Conservation (phyloP, 345 rosid genomes). For the Populus davidiana region DNA sequence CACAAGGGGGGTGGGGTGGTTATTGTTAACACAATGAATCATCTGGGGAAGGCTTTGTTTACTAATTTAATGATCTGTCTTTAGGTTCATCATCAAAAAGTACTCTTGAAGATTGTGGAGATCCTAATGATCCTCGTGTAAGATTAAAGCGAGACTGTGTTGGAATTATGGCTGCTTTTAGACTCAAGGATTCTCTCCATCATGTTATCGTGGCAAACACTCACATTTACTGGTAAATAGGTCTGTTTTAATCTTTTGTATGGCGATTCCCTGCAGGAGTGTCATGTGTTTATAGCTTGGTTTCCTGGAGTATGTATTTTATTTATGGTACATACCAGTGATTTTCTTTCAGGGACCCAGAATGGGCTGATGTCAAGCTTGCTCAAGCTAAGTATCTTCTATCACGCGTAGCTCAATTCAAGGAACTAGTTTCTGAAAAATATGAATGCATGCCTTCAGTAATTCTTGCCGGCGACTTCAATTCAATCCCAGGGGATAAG, state of each 20-base stretch:
- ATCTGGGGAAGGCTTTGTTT: neutral
- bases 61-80: conserved; percentile 8
- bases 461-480: conserved; percentile 86
- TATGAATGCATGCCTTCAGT: conserved; percentile 61
- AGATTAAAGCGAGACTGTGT: conserved; percentile 88
- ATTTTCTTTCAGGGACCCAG: conserved; percentile 71
- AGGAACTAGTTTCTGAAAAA: conserved; percentile 46
- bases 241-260: neutral
- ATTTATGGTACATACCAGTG: neutral
- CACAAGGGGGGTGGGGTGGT: neutral
- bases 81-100: conserved; percentile 34
- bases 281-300: conserved; percentile 1
- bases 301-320: neutral
- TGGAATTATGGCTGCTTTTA: conserved; percentile 88
- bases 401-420: conserved; percentile 62
- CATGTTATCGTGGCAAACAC: conserved; percentile 83
- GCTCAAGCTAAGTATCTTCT: conserved; percentile 88
- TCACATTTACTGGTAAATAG: conserved; percentile 73
- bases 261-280: neutral
- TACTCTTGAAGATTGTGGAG: conserved; percentile 48
- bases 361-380: conserved; percentile 88
- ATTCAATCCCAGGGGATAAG: conserved; percentile 82
- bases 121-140: conserved; percentile 72
- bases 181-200: conserved; percentile 52
- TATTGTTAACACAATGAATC: neutral